Percentiles rank a stretch among this genome's conserved stretches.
phyloP scores from a whole-genome alignment of 2,329 filamentous ascomycete species.

The Beauveria pseudobassiana region DNA sequence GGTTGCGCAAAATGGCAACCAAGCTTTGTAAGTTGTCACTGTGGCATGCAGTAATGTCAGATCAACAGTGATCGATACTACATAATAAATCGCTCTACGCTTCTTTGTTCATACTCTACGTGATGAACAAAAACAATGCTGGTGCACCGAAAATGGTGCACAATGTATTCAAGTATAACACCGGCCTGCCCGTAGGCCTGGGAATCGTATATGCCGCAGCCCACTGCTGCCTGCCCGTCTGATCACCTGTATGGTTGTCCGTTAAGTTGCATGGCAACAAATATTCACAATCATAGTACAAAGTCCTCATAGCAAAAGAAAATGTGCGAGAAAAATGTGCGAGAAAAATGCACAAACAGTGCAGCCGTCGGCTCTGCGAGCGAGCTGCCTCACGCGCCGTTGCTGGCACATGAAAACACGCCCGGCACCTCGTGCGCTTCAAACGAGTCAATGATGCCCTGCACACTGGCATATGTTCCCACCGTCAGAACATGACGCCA shows the following conservation, averaged over 20 bases:
- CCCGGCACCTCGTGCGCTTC: conserved; percentile 54
- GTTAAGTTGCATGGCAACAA: background rate
- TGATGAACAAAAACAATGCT: background rate
- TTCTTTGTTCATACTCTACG: background rate
- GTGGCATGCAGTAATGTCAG: too few species aligned
- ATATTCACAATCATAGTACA: background rate
- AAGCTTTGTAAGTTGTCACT: background rate
- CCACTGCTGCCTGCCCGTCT: conserved; percentile 6
- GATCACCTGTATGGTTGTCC: background rate
- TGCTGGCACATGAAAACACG: conserved; percentile 66
- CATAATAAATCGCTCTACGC: background rate
- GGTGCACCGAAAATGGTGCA: background rate
- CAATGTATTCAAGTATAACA: background rate
- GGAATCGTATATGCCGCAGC: conserved; percentile 5
- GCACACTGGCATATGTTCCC: conserved; percentile 73
- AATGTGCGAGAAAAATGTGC: background rate
- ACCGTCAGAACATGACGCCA: conserved; percentile 75
- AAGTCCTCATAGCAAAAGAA: background rate
- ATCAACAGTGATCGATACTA: background rate
- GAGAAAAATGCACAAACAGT: background rate
- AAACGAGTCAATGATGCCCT: conserved; percentile 70
- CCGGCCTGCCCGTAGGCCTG: background rate
- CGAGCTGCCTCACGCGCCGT: conserved; percentile 45
- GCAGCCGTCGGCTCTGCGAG: background rate
- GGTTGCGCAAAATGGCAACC: background rate